A percentile compares a stretch with the other conserved stretches of the same genome.
These are phyloP conservation scores for Pogostemon cablin DNA, from an alignment of 257 asterid genomes.

Conservation along the genomic window DNA sequence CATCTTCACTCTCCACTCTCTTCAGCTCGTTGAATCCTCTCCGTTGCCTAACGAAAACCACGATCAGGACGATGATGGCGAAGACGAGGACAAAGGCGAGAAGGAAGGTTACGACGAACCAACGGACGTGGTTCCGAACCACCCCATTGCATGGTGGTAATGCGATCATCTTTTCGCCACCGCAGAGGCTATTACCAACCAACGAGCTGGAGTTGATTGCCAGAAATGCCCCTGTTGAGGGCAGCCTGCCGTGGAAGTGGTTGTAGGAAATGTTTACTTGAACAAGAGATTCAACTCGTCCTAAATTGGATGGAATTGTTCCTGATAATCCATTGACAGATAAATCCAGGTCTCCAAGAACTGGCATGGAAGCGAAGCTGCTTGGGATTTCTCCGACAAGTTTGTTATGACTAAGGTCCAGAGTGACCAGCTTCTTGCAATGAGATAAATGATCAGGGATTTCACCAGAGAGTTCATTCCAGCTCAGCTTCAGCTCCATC, in stretches of 20 bases:
- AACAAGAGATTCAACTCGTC: constrained; percentile 67
- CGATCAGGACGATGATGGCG: constrained; percentile 26
- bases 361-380: constrained; percentile 65
- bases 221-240: constrained; percentile 68
- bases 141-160: constrained; percentile 58
- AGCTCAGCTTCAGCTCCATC: constrained; percentile 51
- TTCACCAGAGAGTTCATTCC: constrained; percentile 59
- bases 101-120: constrained; percentile 56
- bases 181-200: constrained; percentile 61
- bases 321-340: constrained; percentile 66
- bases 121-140: constrained; percentile 39
- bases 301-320: constrained; percentile 57
- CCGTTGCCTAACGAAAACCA: constrained; percentile 35
- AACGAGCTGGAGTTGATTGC: constrained; percentile 65
- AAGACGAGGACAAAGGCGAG: constrained; percentile 42
- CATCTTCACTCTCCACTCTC: constrained; percentile 55
- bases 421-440: constrained; percentile 69
- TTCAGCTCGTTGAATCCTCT: constrained; percentile 29
- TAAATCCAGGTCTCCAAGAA: constrained; percentile 78
- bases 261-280: constrained; percentile 72
- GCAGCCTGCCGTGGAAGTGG: constrained; percentile 65
- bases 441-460: constrained; percentile 60
- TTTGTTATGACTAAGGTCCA: constrained; percentile 69
- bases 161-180: constrained; percentile 50
- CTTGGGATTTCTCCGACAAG: constrained; percentile 60